Evolutionary conservation across 2,329 filamentous ascomycete genomes (phyloP).

Genomic region (Phaeophleospora eucalypticola): DNA sequence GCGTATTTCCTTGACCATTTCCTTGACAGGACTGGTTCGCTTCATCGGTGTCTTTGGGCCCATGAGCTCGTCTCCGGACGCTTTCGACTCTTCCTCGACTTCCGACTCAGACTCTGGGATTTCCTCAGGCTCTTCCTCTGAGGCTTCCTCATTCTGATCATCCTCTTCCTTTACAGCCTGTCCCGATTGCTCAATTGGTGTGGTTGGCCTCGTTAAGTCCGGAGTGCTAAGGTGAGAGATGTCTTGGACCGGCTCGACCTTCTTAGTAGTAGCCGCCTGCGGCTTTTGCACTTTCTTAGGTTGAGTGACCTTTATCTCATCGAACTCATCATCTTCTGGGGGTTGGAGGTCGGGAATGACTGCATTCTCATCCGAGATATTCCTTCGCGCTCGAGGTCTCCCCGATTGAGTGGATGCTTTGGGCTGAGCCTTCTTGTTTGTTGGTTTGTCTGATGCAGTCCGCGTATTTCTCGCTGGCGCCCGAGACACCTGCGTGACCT

Average conservation of each 20-base stretch:
- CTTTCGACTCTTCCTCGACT: neutral
- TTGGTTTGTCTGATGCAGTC: slow-evolving; percentile 6
- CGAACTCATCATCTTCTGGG: neutral
- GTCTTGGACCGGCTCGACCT: no score
- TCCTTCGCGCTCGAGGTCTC: slow-evolving; percentile 17
- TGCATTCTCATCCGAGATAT: slow-evolving; percentile 32
- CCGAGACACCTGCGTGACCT: slow-evolving; percentile 33
- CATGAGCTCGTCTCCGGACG: slow-evolving; percentile 31
- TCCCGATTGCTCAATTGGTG: no score
- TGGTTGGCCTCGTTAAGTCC: no score
- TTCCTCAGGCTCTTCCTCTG: neutral
- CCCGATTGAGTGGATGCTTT: slow-evolving; percentile 8
- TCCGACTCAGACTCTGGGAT: neutral
- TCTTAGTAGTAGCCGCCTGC: no score
- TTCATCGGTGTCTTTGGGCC: slow-evolving; percentile 34
- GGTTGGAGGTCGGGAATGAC: slow-evolving; percentile 1
- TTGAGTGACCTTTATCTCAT: no score
- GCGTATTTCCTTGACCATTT: slow-evolving; percentile 12
- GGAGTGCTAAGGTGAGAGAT: no score
- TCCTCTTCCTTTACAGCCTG: no score
- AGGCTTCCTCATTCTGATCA: neutral
- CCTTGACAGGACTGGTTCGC: slow-evolving; percentile 21
- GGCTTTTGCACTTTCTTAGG: no score
- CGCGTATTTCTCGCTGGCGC: slow-evolving; percentile 13
- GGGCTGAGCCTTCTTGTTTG: slow-evolving; percentile 8